phyloP scores from a whole-genome alignment of 768 basidiomycete species.

The Lyophyllum shimeji region DNA sequence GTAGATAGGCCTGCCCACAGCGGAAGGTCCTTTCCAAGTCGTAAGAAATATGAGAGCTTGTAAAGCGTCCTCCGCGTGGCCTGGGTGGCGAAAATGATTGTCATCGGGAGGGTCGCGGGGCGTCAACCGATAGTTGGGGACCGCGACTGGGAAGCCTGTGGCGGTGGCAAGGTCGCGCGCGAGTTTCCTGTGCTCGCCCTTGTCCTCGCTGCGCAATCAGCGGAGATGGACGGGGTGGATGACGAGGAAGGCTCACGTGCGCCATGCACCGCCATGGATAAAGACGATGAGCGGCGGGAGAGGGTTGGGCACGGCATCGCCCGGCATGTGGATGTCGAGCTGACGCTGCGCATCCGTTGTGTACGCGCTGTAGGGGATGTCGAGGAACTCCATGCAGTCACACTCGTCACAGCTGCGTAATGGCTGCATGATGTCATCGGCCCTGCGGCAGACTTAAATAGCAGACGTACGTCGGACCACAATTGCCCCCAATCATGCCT shows the following conservation, averaged over 20 bases:
- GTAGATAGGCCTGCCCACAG: constrained; percentile 26
- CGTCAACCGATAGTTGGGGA: constrained; percentile 81
- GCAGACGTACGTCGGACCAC: not conserved
- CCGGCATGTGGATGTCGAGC: constrained; percentile 57
- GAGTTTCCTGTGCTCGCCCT: constrained; percentile 52
- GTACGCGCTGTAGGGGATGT: constrained; percentile 38
- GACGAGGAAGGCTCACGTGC: constrained; percentile 47
- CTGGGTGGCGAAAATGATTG: constrained; percentile 58
- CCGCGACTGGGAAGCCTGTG: constrained; percentile 58
- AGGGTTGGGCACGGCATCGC: not conserved
- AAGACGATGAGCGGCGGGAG: constrained; percentile 52
- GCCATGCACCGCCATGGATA: constrained; percentile 86
- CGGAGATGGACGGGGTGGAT: not conserved
- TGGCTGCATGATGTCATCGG: constrained; percentile 15
- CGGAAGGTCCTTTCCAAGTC: constrained; percentile 40
- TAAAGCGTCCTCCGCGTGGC: constrained; percentile 67
- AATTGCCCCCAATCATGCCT: constrained; percentile 46
- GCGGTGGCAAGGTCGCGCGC: constrained; percentile 50
- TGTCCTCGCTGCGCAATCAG: constrained; percentile 61
- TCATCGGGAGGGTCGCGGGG: constrained; percentile 34
- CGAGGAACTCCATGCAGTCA: constrained; percentile 25
- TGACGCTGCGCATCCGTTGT: constrained; percentile 34
- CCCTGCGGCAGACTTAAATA: not conserved
- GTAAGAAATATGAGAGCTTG: constrained; percentile 58
- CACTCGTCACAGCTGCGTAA: not conserved